Evolutionary conservation across 2,329 filamentous ascomycete genomes (phyloP), one percentile per base, ranked within the genome.

Genomic region (Chalara sp.): DNA sequence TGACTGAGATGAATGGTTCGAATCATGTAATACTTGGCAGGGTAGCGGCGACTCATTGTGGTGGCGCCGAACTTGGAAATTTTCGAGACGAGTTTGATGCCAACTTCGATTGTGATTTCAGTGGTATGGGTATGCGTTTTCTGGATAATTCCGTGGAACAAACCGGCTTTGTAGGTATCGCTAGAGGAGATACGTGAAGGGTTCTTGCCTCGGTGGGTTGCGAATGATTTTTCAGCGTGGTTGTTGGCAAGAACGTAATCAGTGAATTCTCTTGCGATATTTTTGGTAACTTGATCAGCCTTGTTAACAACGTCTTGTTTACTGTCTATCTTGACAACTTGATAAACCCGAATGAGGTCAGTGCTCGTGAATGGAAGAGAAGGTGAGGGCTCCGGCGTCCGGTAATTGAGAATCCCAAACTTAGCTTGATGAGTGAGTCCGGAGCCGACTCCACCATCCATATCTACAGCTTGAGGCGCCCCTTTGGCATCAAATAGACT

Each of bases 181-280:
- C 6, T 21, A 7, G 8, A 13, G 6, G 40, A 11, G 6, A 13
- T 11, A 21, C 21, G 21, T 21, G 21, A 21, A 13, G 40, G 40
- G 7, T 11, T 21, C 21, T 50, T 44, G 40, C 42, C 39, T 8
- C 46, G 28, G 21, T 32, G 21, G 12, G 43, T 41, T 4, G 53
- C 54, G 28, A 37, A 39, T 21, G 21, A 21, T 21, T 21, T 21
- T 21, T 21, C 21, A 21, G 21, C 21, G 21, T 21, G 21, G 8
- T 32, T 28, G 12, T 51, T 58, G 6, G 56, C 52, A 21, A 44
- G 47, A 6, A 49, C 47, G 11, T 39, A n/a, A 39, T 37, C 30
- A 10, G 35, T 5, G 4, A 53, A 53, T 29, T 43, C 43, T 21
- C 21, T 21, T 8, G 47, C 46, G 11, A 47, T 31, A 4, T 46